Percentiles rank a stretch among this genome's conserved stretches.
These are phyloP conservation scores for Letharia lupina DNA, from an alignment of 495 filamentous ascomycete genomes.

Conservation along the genomic window DNA sequence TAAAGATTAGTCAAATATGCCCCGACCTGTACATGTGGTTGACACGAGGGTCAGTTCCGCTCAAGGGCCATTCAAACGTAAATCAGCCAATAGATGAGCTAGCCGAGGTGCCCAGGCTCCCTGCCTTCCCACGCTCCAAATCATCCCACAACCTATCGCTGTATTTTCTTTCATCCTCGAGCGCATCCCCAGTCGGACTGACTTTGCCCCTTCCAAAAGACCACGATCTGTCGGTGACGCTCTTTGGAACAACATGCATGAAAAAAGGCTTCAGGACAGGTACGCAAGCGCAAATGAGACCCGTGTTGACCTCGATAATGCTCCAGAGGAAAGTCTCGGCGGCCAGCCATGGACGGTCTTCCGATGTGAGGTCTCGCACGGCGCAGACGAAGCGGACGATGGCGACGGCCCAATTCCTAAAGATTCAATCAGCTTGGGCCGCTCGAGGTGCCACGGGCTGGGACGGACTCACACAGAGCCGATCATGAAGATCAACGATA, in stretches of 20 bases:
- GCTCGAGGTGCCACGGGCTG: background rate
- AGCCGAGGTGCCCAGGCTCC: background rate
- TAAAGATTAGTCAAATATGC: no score
- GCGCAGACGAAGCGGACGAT: conserved; percentile 5
- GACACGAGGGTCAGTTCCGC: no score
- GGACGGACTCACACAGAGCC: conserved; percentile 25
- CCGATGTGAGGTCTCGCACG: background rate
- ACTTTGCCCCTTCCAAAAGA: background rate
- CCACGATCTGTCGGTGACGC: background rate
- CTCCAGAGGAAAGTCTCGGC: conserved; percentile 10
- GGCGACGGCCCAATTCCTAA: conserved; percentile 11
- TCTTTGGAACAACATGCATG: background rate
- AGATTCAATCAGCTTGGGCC: background rate
- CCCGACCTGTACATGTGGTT: no score
- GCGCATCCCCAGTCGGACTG: background rate
- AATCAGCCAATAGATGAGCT: no score
- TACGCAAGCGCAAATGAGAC: conserved; percentile 10
- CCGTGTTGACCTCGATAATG: conserved; percentile 8
- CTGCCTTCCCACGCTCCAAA: background rate
- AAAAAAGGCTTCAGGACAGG: conserved; percentile 8
- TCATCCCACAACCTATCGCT: background rate
- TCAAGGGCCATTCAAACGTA: no score
- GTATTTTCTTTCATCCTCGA: background rate
- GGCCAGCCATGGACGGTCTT: conserved; percentile 6
- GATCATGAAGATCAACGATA: conserved; percentile 37